A percentile compares a stretch with the other conserved stretches of the same genome.
These are phyloP conservation scores for Rhinocladiella similis DNA, from an alignment of 2,329 filamentous ascomycete genomes.

Conservation along the genomic window DNA sequence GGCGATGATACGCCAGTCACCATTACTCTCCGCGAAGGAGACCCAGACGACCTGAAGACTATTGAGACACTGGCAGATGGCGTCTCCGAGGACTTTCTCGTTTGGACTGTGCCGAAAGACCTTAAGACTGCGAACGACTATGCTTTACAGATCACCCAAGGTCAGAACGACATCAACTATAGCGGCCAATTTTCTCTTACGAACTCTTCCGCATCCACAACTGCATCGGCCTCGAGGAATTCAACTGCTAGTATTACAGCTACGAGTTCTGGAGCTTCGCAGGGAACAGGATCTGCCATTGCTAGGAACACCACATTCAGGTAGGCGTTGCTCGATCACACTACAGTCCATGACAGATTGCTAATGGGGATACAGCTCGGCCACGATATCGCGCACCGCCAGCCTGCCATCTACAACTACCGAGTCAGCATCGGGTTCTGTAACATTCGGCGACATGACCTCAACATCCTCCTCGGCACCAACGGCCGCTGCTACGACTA, in stretches of 20 bases:
- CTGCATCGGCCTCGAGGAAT: conserved; percentile 20
- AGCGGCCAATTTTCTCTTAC: conserved; percentile 52
- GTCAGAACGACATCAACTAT: conserved; percentile 53
- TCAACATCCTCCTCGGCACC: conserved; percentile 16
- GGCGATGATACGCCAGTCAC: conserved; percentile 46
- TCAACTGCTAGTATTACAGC: conserved; percentile 19
- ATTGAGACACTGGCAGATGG: conserved; percentile 45
- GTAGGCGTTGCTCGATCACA: neutral
- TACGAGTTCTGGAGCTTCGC: conserved; percentile 15
- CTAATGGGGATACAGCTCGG: conserved; percentile 5
- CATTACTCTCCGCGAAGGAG: conserved; percentile 57
- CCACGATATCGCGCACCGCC: conserved; percentile 27
- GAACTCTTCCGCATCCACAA: conserved; percentile 33
- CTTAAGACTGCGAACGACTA: conserved; percentile 47
- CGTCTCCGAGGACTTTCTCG: conserved; percentile 18
- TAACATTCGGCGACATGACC: conserved; percentile 17
- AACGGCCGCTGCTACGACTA: conserved; percentile 25
- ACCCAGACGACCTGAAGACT: conserved; percentile 50
- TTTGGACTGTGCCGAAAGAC: conserved; percentile 20
- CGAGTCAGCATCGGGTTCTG: conserved; percentile 24
- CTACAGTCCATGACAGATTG: too few relatives aligned
- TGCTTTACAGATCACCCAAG: conserved; percentile 60
- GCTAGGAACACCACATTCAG: conserved; percentile 48
- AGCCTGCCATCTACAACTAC: conserved; percentile 12
- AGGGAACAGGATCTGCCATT: conserved; percentile 62